Percentiles rank a stretch among this genome's conserved stretches.
phyloP scores from a whole-genome alignment of 306 rosid genomes.

The Parietaria judaica region DNA sequence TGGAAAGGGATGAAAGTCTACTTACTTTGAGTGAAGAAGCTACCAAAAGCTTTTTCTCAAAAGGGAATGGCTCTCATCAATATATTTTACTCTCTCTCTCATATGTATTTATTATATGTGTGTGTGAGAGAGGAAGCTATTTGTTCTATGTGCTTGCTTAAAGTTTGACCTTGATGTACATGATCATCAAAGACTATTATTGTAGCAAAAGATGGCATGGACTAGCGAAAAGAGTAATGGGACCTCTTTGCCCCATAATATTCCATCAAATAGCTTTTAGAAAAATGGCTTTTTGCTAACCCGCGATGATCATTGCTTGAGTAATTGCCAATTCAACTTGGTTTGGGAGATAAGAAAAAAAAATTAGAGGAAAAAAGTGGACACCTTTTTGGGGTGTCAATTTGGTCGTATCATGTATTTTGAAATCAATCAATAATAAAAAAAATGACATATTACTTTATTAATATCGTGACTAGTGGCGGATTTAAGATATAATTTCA shows the following conservation, averaged over 20 bases:
- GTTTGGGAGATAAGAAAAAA: slow-evolving; percentile 6
- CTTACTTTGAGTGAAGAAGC: slow-evolving; percentile 99
- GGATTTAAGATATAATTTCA: too few relatives aligned
- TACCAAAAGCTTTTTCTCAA: slow-evolving; percentile 51
- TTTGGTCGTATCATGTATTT: slow-evolving; percentile 2
- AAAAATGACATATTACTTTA: too few relatives aligned
- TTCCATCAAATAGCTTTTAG: slow-evolving; percentile 56
- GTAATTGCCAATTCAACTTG: slow-evolving; percentile 15
- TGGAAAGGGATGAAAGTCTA: slow-evolving; percentile 55
- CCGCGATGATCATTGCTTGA: slow-evolving; percentile 16
- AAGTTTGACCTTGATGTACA: slow-evolving; percentile 85
- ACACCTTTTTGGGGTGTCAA: slow-evolving; percentile 20
- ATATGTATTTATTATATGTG: slow-evolving; percentile 20
- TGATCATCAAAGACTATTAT: slow-evolving; percentile 35
- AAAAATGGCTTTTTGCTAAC: slow-evolving; percentile 22
- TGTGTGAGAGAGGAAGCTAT: slow-evolving; percentile 20
- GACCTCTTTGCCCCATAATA: slow-evolving; percentile 63
- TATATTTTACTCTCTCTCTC: slow-evolving; percentile 36
- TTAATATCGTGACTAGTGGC: too few relatives aligned
- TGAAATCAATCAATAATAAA: too few relatives aligned
- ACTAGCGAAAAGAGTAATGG: slow-evolving; percentile 42
- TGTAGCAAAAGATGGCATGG: slow-evolving; percentile 39
- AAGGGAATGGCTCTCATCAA: slow-evolving; percentile 38
- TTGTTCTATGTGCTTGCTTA: slow-evolving; percentile 73
- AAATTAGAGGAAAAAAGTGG: slow-evolving; percentile 11